phyloP scores from a whole-genome alignment of 2,329 filamentous ascomycete genomes.

The Fusarium hainanense region DNA sequence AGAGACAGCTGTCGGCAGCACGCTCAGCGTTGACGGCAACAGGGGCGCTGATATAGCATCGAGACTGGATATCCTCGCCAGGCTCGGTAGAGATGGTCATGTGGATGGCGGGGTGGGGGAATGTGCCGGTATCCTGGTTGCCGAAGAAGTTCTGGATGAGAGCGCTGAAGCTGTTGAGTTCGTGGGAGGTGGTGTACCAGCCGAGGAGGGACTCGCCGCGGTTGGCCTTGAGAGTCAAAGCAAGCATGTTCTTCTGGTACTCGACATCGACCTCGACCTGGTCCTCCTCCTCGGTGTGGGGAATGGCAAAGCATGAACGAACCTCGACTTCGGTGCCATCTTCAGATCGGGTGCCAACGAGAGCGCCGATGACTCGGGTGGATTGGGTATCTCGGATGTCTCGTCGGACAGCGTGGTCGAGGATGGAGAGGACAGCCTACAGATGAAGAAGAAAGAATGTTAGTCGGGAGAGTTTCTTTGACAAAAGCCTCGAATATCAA shows the following conservation, averaged over 20 bases:
- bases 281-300: conserved; percentile 97
- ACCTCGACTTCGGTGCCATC: conserved; percentile 98
- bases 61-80: conserved; percentile 87
- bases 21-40: conserved; percentile 95
- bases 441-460: conserved; percentile 13
- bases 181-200: conserved; percentile 97
- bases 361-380: conserved; percentile 94
- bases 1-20: conserved; percentile 94
- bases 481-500: not conserved
- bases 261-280: conserved; percentile 99
- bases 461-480: conserved; percentile 12
- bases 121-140: conserved; percentile 95
- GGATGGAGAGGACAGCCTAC: conserved; percentile 77
- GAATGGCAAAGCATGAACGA: conserved; percentile 95
- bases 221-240: conserved; percentile 91
- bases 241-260: conserved; percentile 99
- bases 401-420: conserved; percentile 94
- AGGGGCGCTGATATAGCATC: conserved; percentile 94
- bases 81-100: conserved; percentile 92
- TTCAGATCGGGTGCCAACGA: conserved; percentile 92
- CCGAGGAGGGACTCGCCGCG: conserved; percentile 94
- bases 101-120: conserved; percentile 96
- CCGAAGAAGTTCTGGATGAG: conserved; percentile 99
- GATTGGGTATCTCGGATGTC: conserved; percentile 81
- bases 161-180: conserved; percentile 98